Conservation (phyloP, 345 rosid species). For the Eucalyptus coolabah region DNA sequence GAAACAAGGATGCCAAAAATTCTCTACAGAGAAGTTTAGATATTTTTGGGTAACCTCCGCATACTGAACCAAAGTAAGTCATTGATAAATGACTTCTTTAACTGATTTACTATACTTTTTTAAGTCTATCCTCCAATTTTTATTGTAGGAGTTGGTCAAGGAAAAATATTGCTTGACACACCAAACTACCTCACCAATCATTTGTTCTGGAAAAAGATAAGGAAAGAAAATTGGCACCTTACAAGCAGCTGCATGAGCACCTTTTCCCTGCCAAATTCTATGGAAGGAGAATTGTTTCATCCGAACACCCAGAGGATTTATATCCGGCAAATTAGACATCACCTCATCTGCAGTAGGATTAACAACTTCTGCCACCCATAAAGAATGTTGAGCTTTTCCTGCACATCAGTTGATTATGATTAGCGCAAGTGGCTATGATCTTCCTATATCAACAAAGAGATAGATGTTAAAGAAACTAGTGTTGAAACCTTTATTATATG, state of each 20-base stretch:
- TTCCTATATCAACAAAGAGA: neutral
- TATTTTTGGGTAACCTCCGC: neutral
- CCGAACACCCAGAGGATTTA: conserved; percentile 30
- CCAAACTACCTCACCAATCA: neutral
- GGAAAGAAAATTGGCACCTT: conserved; percentile 33
- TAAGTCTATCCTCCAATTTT: neutral
- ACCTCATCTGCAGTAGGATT: conserved; percentile 44
- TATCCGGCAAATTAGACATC: conserved; percentile 16
- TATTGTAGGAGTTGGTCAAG: neutral
- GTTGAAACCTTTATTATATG: conserved; percentile 72
- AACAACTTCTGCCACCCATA: conserved; percentile 72
- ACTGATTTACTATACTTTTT: neutral
- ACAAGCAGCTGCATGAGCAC: conserved; percentile 70
- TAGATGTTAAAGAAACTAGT: neutral
- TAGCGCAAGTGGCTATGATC: neutral
- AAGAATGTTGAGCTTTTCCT: conserved; percentile 94
- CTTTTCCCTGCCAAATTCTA: conserved; percentile 94
- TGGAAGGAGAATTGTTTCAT: conserved; percentile 61
- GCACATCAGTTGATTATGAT: conserved; percentile 6
- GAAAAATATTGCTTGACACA: neutral
- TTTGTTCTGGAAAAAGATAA: neutral
- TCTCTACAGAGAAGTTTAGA: neutral
- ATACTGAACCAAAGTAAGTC: neutral
- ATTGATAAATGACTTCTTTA: neutral
- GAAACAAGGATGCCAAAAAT: neutral